Percentiles rank a stretch among this genome's conserved stretches.
Evolutionary conservation across 2,329 filamentous ascomycete genomes (phyloP).

Genomic region (Didymella keratinophila): DNA sequence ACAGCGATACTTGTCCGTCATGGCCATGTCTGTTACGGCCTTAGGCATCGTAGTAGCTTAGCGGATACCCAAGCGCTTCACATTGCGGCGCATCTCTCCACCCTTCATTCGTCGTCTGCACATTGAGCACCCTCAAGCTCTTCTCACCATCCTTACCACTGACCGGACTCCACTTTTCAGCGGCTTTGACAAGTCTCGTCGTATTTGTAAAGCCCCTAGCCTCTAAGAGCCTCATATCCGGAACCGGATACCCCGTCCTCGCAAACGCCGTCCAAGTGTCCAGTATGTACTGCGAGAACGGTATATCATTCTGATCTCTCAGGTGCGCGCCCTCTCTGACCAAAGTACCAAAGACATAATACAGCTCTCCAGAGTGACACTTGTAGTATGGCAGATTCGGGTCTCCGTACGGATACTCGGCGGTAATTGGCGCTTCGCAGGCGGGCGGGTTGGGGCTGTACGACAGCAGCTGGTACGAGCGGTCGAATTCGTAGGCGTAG

Average conservation of each 20-base stretch:
- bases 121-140: constrained; percentile 40
- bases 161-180: constrained; percentile 2
- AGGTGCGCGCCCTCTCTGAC: constrained; percentile 45
- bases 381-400: constrained; percentile 33
- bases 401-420: constrained; percentile 38
- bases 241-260: constrained; percentile 38
- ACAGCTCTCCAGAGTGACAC: constrained; percentile 45
- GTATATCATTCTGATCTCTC: constrained; percentile 43
- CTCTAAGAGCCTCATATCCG: constrained; percentile 28
- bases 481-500: constrained; percentile 46
- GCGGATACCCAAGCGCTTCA: constrained; percentile 30
- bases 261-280: constrained; percentile 47
- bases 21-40: not conserved
- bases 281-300: constrained; percentile 42
- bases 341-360: constrained; percentile 43
- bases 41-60: constrained; percentile 33
- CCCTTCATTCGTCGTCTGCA: constrained; percentile 21
- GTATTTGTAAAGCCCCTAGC: constrained; percentile 32
- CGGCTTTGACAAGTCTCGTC: not conserved
- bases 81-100: constrained; percentile 41
- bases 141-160: not conserved
- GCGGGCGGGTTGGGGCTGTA: constrained; percentile 42
- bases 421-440: constrained; percentile 46
- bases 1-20: too few relatives aligned
- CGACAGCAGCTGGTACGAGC: constrained; percentile 38